Base-by-base conservation (phyloP, 2,329 filamentous ascomycete genomes). In the Xylariaceae sp. region DNA sequence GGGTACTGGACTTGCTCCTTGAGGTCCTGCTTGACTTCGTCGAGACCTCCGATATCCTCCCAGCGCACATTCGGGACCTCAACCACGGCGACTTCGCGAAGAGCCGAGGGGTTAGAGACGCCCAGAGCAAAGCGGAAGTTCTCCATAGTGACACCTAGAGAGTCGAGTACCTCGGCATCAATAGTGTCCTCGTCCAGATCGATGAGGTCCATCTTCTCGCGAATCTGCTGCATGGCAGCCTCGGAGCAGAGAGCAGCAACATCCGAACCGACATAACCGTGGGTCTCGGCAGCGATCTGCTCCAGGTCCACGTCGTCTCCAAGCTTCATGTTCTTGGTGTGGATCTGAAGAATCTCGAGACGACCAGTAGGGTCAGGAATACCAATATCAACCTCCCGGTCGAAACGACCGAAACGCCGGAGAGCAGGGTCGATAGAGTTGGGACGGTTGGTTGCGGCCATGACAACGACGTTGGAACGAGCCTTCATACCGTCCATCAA, bases 241-340 rank as follows among this genome's bases (percentile, higher is more conserved):
- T 98, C 92, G 5, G 92, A 98, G 70, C 92, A 98, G 40, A 98
- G 86, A 19, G 92, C 94, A 39, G 92, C 92, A 61, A 98, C 73
- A 81, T 98, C 92, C 19, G 92, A 96, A 71, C 92, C 92, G 47
- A 98, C 92, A 54, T 96, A 98, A 68, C 92, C 92, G 70, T 98
- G 92, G 29, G 92, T 98, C 72, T 98, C 92, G 19, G 92, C 79
- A 35, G 92, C 92, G 55, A 98, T 95, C 55, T 88, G 82, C 71
- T 95, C 90, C 28, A 98, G 77, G 55, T 98, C 92, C 42, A 98
- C 92, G 52, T 96, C 92, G 38, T 96, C 92, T 39, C 67, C 88
- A 42, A 98, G 78, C 75, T 98, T 98, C 92, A 98, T 98, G 77
- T 98, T 98, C 83, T 98, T 98, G 64, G 92, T 98, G 76, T 98